Evolutionary conservation across 179 eudicot species (phyloP).

Genomic region (Beta corolliflora): DNA sequence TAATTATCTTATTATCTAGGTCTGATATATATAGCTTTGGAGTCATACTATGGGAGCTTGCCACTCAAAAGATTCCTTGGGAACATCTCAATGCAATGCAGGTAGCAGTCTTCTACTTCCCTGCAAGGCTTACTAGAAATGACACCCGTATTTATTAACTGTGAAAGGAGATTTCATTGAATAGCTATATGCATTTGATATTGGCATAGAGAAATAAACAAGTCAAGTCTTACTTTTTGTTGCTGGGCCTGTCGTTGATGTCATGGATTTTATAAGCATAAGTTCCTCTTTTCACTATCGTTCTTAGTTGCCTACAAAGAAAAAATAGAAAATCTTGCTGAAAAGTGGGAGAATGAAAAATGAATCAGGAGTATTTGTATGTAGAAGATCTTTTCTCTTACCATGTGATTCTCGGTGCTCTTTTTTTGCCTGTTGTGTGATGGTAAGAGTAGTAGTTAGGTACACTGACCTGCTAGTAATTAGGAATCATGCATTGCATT

Average conservation of each 20-base stretch:
- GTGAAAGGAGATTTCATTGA: not conserved
- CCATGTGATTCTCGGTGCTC: too few species aligned
- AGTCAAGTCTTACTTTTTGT: not conserved
- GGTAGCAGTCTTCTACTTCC: slow-evolving; percentile 46
- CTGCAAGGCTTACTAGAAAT: not conserved
- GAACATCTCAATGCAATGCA: slow-evolving; percentile 95
- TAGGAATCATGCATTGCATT: not conserved
- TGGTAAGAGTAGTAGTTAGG: not conserved
- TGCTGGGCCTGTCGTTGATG: not conserved
- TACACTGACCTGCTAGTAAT: not conserved
- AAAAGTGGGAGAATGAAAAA: not conserved
- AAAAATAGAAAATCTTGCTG: not conserved
- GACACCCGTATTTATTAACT: too few species aligned
- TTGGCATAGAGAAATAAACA: not conserved
- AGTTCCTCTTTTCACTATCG: not conserved
- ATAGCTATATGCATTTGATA: not conserved
- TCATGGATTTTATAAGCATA: not conserved
- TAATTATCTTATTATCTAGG: slow-evolving; percentile 41
- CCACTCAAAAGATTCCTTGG: slow-evolving; percentile 93
- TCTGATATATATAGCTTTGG: slow-evolving; percentile 96
- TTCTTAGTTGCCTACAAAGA: not conserved
- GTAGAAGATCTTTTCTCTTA: not conserved
- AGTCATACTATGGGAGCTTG: slow-evolving; percentile 94
- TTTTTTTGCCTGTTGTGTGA: too few species aligned
- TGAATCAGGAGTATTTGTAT: not conserved